Base-by-base conservation (phyloP, 768 basidiomycete species). In the Macrocybe gigantea region DNA sequence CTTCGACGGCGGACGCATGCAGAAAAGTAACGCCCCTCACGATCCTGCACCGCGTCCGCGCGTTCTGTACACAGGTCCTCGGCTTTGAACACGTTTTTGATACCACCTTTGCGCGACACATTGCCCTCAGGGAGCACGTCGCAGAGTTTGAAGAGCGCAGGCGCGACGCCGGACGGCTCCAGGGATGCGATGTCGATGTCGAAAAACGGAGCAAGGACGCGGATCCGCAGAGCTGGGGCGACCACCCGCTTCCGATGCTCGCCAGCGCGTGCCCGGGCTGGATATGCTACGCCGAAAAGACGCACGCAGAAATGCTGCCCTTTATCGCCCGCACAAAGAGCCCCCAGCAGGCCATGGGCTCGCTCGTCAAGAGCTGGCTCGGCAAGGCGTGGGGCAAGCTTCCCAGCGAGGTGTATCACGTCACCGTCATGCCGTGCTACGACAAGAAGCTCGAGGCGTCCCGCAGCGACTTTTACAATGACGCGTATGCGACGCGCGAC, bases 371-470 rank as follows among this genome's bases (percentile, higher is more conserved):
- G 70, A 73, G 80, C 41, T 94, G 91, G 86, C 73, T 97, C 65
- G 86, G 77, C 1, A 58, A 64, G 41, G 72, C 71, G 55, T 84
- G 86, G 76, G 79, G 75, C 3, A 79, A 80, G 60, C 74, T 60
- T 35, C 92, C 93, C 0, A 73, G 89, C 58, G 75, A 90, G 56
- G 79, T 99, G 39, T 99, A 98, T 61, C 96, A 99, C 59, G 93
- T 98, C 45, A 79, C 92, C 0, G 93, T 97, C 44, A 98, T 98
- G 94, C 95, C 96, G 0, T 99, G 96, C 66, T 98, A 98, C 66
- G 96, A 99, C 76, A 98, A 98, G 70, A 99, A 99, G 62, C 82
- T 99, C 11, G 96, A 99, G 67, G 96, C 96, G 0, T 97, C 94
- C 7, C 79, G 96, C 29, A 79, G 83, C 41, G 94, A 99, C 60